These are phyloP conservation scores for Phytophthora hibernalis DNA, from an alignment of 352 stramenopile species.

Conservation along the genomic window DNA sequence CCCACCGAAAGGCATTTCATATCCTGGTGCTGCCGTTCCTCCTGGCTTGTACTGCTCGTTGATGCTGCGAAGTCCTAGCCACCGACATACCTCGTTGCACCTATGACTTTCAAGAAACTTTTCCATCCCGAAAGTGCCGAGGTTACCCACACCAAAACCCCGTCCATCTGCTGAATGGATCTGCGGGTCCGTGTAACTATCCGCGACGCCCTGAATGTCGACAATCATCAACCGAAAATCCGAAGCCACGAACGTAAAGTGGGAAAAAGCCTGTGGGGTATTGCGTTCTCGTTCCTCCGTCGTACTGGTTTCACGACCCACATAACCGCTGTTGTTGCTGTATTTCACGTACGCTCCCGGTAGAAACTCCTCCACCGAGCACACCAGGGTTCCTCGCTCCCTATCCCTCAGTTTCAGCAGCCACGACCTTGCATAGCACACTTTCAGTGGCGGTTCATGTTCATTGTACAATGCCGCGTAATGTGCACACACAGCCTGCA, in stretches of 20 bases:
- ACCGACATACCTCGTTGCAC: constrained; percentile 89
- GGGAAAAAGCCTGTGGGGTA: constrained; percentile 84
- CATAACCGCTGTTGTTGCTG: constrained; percentile 88
- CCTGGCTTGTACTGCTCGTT: constrained; percentile 82
- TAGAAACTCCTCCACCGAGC: constrained; percentile 82
- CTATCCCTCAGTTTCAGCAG: constrained; percentile 74
- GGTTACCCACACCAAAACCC: constrained; percentile 85
- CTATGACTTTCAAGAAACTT: constrained; percentile 88
- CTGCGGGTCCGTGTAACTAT: constrained; percentile 87
- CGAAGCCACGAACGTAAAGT: constrained; percentile 87
- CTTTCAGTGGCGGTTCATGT: constrained; percentile 79
- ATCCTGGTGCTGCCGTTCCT: constrained; percentile 79
- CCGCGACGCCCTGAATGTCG: constrained; percentile 87
- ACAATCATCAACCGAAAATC: constrained; percentile 89
- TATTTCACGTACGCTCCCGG: constrained; percentile 88
- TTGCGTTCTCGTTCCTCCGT: constrained; percentile 87
- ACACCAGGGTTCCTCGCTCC: constrained; percentile 62
- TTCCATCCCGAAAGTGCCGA: constrained; percentile 88
- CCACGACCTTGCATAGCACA: constrained; percentile 87
- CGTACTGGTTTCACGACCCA: constrained; percentile 79
- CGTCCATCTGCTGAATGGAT: constrained; percentile 84
- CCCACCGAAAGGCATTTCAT: constrained; percentile 78
- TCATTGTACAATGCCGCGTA: constrained; percentile 90
- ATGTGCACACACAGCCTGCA: constrained; percentile 89
- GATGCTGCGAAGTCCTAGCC: constrained; percentile 78